phyloP scores from a whole-genome alignment of 768 basidiomycete species.

The Pulveroboletus sp. region DNA sequence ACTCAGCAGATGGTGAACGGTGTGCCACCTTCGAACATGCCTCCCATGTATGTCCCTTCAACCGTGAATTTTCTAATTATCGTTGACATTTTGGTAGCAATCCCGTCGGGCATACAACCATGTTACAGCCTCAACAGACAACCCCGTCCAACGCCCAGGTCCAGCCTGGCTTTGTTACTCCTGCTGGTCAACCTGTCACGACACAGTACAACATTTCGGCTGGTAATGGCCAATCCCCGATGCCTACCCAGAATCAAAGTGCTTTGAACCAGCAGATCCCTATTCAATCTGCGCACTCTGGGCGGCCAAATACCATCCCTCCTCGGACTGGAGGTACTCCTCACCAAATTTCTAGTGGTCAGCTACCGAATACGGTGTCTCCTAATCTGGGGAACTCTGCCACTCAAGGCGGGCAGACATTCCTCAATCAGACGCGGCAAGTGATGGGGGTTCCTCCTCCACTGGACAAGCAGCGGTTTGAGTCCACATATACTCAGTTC shows the following conservation, averaged over 20 bases:
- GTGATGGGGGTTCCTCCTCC: constrained; percentile 28
- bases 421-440: constrained; percentile 16
- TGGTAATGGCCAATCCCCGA: constrained; percentile 14
- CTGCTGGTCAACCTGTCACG: constrained; percentile 9
- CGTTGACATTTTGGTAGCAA: constrained; percentile 18
- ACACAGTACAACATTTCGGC: constrained; percentile 20
- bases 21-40: constrained; percentile 19
- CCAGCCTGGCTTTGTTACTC: constrained; percentile 21
- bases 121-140: constrained; percentile 18
- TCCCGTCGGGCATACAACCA: constrained; percentile 11
- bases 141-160: constrained; percentile 10
- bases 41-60: constrained; percentile 32
- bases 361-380: constrained; percentile 31
- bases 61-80: neutral
- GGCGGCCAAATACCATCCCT: constrained; percentile 29
- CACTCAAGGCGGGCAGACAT: constrained; percentile 19
- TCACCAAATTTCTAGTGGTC: constrained; percentile 31
- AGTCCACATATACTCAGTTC: constrained; percentile 45
- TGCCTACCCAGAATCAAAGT: constrained; percentile 19
- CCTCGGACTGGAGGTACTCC: constrained; percentile 37
- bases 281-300: constrained; percentile 28
- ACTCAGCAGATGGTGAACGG: constrained; percentile 24
- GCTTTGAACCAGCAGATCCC: constrained; percentile 29
- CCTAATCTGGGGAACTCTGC: constrained; percentile 30
- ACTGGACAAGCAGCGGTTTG: constrained; percentile 50